Conservation (phyloP, 2,329 filamentous ascomycete species). For the Aureobasidium sp. region DNA sequence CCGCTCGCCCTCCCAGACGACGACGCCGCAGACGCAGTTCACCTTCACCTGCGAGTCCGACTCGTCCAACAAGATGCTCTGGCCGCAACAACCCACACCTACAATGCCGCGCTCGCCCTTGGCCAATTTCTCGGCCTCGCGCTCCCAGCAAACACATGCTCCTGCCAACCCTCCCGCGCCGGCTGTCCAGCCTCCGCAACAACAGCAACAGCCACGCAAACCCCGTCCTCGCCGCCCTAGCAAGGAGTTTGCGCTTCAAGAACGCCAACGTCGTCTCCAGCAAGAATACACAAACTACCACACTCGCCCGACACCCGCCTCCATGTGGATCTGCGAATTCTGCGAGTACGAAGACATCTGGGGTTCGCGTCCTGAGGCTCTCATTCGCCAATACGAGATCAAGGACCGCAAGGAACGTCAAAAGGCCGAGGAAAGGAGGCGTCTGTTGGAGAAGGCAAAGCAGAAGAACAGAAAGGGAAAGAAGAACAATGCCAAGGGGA, state of each 20-base stretch:
- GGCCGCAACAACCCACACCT: constrained; percentile 52
- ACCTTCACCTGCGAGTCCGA: constrained; percentile 95
- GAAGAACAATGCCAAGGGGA: constrained; percentile 42
- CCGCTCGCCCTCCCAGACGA: constrained; percentile 51
- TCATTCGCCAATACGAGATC: constrained; percentile 88
- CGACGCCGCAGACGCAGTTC: constrained; percentile 75
- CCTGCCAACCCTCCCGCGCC: constrained; percentile 9
- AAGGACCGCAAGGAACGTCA: constrained; percentile 82
- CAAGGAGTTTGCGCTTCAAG: constrained; percentile 66
- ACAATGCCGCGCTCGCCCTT: background rate
- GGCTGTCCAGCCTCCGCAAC: constrained; percentile 23
- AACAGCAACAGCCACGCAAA: constrained; percentile 38
- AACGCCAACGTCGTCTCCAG: constrained; percentile 66
- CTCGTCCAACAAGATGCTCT: constrained; percentile 68
- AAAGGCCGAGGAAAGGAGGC: constrained; percentile 74
- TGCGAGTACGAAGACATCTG: constrained; percentile 97
- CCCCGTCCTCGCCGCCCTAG: constrained; percentile 51
- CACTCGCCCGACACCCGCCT: constrained; percentile 60
- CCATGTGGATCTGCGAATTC: constrained; percentile 94
- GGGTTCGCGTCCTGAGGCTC: constrained; percentile 70
- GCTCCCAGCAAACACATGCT: constrained; percentile 5
- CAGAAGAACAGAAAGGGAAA: constrained; percentile 85
- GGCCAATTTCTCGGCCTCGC: constrained; percentile 20
- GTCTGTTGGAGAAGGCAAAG: constrained; percentile 85
- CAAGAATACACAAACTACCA: constrained; percentile 70